Evolutionary conservation across 2,329 filamentous ascomycete species (phyloP).

Genomic region (Canariomyces notabilis): DNA sequence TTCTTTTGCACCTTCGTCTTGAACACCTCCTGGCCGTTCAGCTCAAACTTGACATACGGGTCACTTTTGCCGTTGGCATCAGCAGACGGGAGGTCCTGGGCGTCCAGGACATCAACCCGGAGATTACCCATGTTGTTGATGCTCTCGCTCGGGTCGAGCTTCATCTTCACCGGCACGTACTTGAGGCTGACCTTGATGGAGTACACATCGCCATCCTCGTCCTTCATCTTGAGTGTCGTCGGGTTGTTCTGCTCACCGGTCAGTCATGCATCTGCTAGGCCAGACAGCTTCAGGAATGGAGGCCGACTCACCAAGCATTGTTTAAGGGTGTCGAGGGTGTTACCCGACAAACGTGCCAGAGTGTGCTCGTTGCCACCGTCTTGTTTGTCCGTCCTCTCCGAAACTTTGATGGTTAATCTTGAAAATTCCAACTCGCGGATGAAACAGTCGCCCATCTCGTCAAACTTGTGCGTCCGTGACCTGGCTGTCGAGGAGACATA

Average conservation of each 20-base stretch:
- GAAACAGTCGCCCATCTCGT: slow-evolving; percentile 92
- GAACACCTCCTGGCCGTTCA: slow-evolving; percentile 84
- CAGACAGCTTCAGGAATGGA: neutral
- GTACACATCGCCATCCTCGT: slow-evolving; percentile 68
- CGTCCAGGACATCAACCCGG: slow-evolving; percentile 88
- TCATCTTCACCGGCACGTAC: slow-evolving; percentile 92
- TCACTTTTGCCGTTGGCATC: slow-evolving; percentile 97
- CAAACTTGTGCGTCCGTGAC: slow-evolving; percentile 65
- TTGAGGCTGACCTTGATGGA: slow-evolving; percentile 88
- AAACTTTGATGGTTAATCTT: slow-evolving; percentile 79
- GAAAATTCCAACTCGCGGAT: slow-evolving; percentile 97
- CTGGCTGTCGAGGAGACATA: slow-evolving; percentile 76
- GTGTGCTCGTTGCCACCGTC: slow-evolving; percentile 68
- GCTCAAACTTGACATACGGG: slow-evolving; percentile 89
- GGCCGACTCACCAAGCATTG: slow-evolving; percentile 67
- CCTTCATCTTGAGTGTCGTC: slow-evolving; percentile 73
- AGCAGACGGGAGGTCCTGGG: slow-evolving; percentile 79
- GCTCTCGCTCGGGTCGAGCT: slow-evolving; percentile 87
- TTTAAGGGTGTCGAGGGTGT: slow-evolving; percentile 81
- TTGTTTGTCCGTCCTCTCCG: slow-evolving; percentile 71
- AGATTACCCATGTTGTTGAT: slow-evolving; percentile 99
- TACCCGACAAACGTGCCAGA: slow-evolving; percentile 76
- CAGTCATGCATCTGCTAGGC: slow-evolving; percentile 7
- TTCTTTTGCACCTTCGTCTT: slow-evolving; percentile 98
- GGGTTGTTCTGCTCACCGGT: slow-evolving; percentile 68